Base-by-base conservation (phyloP, 345 rosid species). In the Arabis hirsuta region DNA sequence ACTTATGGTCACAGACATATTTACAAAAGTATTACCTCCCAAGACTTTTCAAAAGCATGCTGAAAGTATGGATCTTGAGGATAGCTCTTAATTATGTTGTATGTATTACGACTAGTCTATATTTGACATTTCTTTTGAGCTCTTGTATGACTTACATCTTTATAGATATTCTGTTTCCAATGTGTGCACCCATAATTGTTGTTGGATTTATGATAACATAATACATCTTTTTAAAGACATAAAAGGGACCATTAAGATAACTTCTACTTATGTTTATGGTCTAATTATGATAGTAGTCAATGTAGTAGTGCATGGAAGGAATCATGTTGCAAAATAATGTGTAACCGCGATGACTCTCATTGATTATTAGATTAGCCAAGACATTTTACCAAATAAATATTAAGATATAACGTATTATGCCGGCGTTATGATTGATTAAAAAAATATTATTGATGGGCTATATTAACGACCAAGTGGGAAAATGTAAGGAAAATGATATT, bases 21-120 rank as follows among this genome's bases (percentile, higher is more conserved):
- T 32, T 12, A 63, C 45, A 1, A 63, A 63, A 47, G 7, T n/a
- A 3, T 32, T 62, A 47, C 67, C 67, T 44, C 67, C 53, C 2
- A 44, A 50, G 47, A 38, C n/a, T 1, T 43, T 43, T 5, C 12
- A 6, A 6, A 67, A 16, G 44, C 38, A 67, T 67, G 19, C 22
- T 61, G 51, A 24, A 61, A 61, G 22, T 61, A 61, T 43, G 22
- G 12, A 22, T 43, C 38, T 61, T 3, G 65, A 61, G 65, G 38
- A 61, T 42, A 61, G 22, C 6, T 7, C 10, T 61, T 43, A 26
- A 24, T 22, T 22, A 22, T 7, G n/a, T 29, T 55, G 24, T 61
- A 0, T 61, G 0, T 61, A 7, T 61, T 59, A 59, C 12, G 29
- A 9, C 13, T 32, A 4, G 36, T 20, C 22, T 42, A 42, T 42